phyloP scores from a whole-genome alignment of 805 yeast genomes.

The Cyberlindnera americana region DNA sequence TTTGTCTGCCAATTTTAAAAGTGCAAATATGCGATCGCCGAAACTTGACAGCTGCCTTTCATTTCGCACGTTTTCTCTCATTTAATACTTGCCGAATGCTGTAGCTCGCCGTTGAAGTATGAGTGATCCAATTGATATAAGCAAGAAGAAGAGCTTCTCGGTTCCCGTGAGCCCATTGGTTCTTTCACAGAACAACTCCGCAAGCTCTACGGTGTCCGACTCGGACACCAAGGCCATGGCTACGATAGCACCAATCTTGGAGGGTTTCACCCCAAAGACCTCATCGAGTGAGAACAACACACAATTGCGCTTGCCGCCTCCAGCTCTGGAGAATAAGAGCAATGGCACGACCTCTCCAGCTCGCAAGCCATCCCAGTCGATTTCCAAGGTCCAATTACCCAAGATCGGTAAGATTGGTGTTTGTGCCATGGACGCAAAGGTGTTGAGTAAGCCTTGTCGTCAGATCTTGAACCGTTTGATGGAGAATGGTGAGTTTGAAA shows the following conservation, averaged over 20 bases:
- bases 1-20: no score
- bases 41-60: not conserved
- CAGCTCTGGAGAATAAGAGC: constrained; percentile 20
- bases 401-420: constrained; percentile 93
- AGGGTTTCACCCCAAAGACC: constrained; percentile 69
- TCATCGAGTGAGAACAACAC: constrained; percentile 45
- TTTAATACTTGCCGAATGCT: no score
- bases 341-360: constrained; percentile 14
- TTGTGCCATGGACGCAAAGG: constrained; percentile 98
- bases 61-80: not conserved
- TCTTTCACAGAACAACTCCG: constrained; percentile 19
- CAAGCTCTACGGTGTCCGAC: constrained; percentile 16
- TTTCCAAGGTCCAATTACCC: constrained; percentile 45
- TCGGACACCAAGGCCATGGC: constrained; percentile 62
- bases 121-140: constrained; percentile 25
- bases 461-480: constrained; percentile 83
- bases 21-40: not conserved
- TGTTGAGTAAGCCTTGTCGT: constrained; percentile 91
- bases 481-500: constrained; percentile 93
- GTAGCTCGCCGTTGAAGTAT: no score
- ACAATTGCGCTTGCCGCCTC: constrained; percentile 24
- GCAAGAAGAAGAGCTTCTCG: constrained; percentile 11
- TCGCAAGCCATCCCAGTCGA: constrained; percentile 17
- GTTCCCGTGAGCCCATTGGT: constrained; percentile 32
- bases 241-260: constrained; percentile 74